Base-by-base conservation (phyloP, 1,139 yeast species). In the Geotrichum cucujoidarum region DNA sequence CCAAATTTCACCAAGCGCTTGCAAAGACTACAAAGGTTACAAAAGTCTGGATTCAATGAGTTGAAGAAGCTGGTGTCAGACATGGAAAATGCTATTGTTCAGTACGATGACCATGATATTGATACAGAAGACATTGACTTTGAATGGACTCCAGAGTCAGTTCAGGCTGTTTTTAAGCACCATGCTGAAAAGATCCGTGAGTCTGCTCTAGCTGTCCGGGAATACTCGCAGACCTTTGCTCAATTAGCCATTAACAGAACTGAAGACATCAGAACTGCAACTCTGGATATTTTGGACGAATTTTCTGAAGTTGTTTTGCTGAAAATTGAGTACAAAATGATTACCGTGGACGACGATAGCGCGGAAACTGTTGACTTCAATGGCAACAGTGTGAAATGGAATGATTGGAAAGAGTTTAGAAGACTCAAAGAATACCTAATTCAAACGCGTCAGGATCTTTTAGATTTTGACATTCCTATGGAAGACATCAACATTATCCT, bases 391-490 rank as follows among this genome's bases (percentile, higher is more conserved):
- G 55, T 59, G 11, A 57, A 57, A 36, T 83, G 92, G 85, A 64
- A 70, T 21, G 78, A 79, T 40, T 85, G 92, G 92, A 82, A 79
- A 60, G 73, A 73, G 53, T 83, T 77, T 62, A 79, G 81, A 55
- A 64, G 66, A 41, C 71, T 81, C 48, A 85, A 83, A 61, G 79
- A 76, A 49, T 64, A 68, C 21, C 65, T 85, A 27, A 72, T 75
- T 55, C 68, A 70, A 21, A 71, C 77, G 47, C 74, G 95, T 49
- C 87, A 84, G 55, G 68, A 67, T 27, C 66, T 87, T 33, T 74
- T 74, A 46, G 67, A 73, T 41, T 71, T 76, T 51, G 74, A 74
- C 5, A 67, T 74, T 7, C 77, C 80, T 8, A 70, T 80, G 60
- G 67, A 66, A 2, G 69, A 66, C 4, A 75, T 88, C 67, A 71